Evolutionary conservation across 106 monocot species (phyloP), one percentile per base, ranked within the genome.

Genomic region (Triglochin maritima): DNA sequence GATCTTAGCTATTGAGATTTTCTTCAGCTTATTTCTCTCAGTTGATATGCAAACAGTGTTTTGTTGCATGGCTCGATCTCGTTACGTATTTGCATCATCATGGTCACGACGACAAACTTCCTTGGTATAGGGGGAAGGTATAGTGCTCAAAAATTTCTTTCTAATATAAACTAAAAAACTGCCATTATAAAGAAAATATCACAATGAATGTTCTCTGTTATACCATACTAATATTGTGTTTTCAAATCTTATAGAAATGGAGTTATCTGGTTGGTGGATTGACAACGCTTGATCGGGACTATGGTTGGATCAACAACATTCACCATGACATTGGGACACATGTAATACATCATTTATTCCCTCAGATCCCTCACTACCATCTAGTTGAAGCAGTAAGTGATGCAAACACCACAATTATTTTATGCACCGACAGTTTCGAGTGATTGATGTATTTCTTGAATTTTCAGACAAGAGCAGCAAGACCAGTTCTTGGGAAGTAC

Each of bases 241-340:
- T 43, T 57, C 15, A 3, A 29, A 55, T 55, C 55, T 55, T 0
- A 59, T 50, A 90, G 89, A 86, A 83, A 56, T 90, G 89, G 86
- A 90, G 83, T 68, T 90, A 90, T 58, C 74, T 90, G 7, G 64
- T 86, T 17, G 89, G 89, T 44, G 89, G 79, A 12, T 50, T 90
- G 62, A 90, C 89, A 9, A 90, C 89, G 4, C 56, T 86, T 4
- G 89, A 90, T 59, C 81, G 86, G 7, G 89, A 90, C 60, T 90
- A 86, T 49, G 89, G 89, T 53, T 81, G 62, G 86, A 79, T 90
- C 11, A 90, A 90, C 77, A 80, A 86, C 62, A 77, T 90, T 56
- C 89, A 90, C 59, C 89, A 90, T 70, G 86, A 90, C 47, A 86
- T 90, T 47, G 89, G 86, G 14, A 90, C 89, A 43, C 89, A 90